phyloP scores from a whole-genome alignment of 164 flowering plant genomes.

The Chimonanthus salicifolius region DNA sequence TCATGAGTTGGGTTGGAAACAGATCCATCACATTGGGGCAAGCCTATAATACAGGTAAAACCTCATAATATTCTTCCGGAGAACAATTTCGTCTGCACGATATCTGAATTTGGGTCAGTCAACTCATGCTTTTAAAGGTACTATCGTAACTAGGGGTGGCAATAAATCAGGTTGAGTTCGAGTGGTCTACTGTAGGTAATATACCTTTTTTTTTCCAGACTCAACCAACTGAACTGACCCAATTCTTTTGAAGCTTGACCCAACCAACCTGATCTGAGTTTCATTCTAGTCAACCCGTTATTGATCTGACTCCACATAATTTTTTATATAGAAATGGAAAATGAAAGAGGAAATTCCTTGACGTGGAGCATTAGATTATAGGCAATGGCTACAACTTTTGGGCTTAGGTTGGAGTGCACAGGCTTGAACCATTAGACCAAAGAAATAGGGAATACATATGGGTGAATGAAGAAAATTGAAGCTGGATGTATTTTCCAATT shows the following conservation, averaged over 20 bases:
- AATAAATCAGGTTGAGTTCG: too few species aligned
- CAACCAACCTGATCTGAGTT: too few species aligned
- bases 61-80: conserved; percentile 12
- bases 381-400: neutral
- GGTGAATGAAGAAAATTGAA: neutral
- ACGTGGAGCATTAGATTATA: conserved; percentile 6
- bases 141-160: neutral
- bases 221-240: too few species aligned
- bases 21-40: conserved; percentile 3
- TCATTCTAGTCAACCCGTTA: too few species aligned
- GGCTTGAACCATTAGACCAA: neutral
- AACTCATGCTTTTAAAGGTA: conserved; percentile 3
- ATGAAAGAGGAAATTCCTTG: conserved; percentile 2
- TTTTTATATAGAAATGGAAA: too few species aligned
- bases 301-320: too few species aligned
- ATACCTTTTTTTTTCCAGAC: too few species aligned
- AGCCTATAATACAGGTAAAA: conserved; percentile 10
- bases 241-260: too few species aligned
- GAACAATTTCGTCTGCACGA: conserved; percentile 6
- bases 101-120: conserved; percentile 12
- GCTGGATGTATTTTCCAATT: conserved; percentile 2
- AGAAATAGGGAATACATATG: neutral
- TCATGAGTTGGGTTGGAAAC: conserved; percentile 2
- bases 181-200: too few species aligned
- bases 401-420: conserved; percentile 6